A percentile compares a stretch with the other conserved stretches of the same genome.
These are phyloP conservation scores for Lophiostoma macrostomum DNA, from an alignment of 495 filamentous ascomycete species.

Conservation along the genomic window DNA sequence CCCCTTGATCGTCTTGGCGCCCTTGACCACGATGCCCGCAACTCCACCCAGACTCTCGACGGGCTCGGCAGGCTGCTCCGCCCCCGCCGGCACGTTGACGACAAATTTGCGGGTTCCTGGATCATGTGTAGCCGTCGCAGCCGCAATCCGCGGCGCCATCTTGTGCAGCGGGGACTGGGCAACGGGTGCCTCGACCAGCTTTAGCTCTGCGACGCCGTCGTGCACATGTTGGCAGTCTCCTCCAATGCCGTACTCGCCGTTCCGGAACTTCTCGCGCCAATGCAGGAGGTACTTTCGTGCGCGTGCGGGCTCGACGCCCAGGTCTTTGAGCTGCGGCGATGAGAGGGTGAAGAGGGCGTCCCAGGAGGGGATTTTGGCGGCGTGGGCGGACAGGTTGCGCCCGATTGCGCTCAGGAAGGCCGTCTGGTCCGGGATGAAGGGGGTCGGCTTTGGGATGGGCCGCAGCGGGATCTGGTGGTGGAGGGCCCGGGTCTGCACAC, in stretches of 20 bases:
- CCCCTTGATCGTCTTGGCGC: slow-evolving; percentile 63
- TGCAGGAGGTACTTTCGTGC: slow-evolving; percentile 76
- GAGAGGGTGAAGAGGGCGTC: slow-evolving; percentile 77
- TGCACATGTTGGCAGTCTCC: slow-evolving; percentile 72
- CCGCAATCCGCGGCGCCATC: neutral
- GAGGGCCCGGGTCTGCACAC: slow-evolving; percentile 22
- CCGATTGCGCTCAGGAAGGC: slow-evolving; percentile 94
- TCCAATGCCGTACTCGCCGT: slow-evolving; percentile 70
- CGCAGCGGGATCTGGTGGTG: slow-evolving; percentile 41
- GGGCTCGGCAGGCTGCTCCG: slow-evolving; percentile 43
- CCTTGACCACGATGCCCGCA: slow-evolving; percentile 61
- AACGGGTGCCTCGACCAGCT: slow-evolving; percentile 60
- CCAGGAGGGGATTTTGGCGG: slow-evolving; percentile 82
- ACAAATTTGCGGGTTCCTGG: slow-evolving; percentile 58
- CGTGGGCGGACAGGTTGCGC: slow-evolving; percentile 74
- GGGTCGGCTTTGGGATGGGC: slow-evolving; percentile 66
- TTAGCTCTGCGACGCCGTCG: slow-evolving; percentile 67
- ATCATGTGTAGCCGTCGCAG: slow-evolving; percentile 46
- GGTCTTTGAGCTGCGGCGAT: slow-evolving; percentile 71
- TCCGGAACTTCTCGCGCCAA: slow-evolving; percentile 80
- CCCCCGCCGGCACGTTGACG: slow-evolving; percentile 66
- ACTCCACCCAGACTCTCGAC: slow-evolving; percentile 47
- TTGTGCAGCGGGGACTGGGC: neutral
- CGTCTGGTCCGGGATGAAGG: slow-evolving; percentile 77
- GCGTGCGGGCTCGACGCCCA: slow-evolving; percentile 83